Evolutionary conservation across 1,284 basidiomycete species (phyloP), one percentile per base, ranked within the genome.

Genomic region (Pseudozyma pruni): DNA sequence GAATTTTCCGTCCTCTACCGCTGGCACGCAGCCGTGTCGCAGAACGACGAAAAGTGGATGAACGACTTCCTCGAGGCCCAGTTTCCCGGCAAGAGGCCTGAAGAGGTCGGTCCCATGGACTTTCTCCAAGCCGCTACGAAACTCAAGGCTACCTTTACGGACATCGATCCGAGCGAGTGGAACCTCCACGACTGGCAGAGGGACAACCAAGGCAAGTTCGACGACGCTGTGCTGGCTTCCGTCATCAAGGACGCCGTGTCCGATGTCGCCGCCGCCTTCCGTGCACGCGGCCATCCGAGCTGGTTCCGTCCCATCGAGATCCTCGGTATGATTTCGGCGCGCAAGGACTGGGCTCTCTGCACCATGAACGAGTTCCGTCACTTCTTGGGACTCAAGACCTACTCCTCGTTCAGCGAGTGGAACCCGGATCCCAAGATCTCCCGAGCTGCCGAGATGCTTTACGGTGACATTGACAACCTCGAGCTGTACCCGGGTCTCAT

Each of bases 331-430:
- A 88, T 90, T 74, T 86, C 90, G 66, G 90, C 88, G 72, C 86
- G 91, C 27, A 75, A 75, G 33, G 76, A 82, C n/a, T 93, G 91
- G 91, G 90, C 90, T 41, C 87, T 89, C 32, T 93, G 91, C 79
- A 89, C 90, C 4, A 81, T 94, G 70, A 94, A 94, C 75, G 92
- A 94, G 74, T 93, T 93, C 84, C 86, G 91, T 56, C 87, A 87
- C 51, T 72, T 56, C 27, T 34, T 72, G 8, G 70, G 70, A 31
- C 64, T 72, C 56, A 72, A 72, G 60, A 63, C 63, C 29, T 67
- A 51, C 43, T 53, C 56, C 7, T 68, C 64, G 6, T 72, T 93
- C 85, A 80, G 86, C 71, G 92, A 94, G 75, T 94, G 92, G 92
- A 93, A 93, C 81, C 85, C 89, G 0, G 83, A 92, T 72, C 86